Evolutionary conservation across 2,329 filamentous ascomycete genomes (phyloP), one percentile per base, ranked within the genome.

Genomic region (Ophiocordyceps australis): DNA sequence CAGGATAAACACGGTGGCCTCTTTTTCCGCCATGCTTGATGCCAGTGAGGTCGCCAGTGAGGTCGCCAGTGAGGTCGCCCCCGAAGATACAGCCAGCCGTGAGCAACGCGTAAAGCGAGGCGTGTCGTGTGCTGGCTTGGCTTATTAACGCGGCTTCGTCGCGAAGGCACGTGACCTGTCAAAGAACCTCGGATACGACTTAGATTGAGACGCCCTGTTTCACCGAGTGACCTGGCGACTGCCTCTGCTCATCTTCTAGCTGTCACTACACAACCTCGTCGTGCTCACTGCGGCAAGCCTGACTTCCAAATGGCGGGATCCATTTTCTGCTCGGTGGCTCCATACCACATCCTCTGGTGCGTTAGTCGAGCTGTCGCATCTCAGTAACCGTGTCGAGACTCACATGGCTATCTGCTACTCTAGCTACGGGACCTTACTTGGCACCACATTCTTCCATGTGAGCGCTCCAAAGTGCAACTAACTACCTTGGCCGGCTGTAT

Each of bases 1-100:
- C 32, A 98, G 54, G 38, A 98, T 76, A 49, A 89, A 98, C 22
- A 95, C 69, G 1, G 77, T 89, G 7, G 83, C 82, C 56, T 95
- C 82, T 49, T 98, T 98, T 34, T 79, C 74, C 9, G 83, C 77
- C 86, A 95, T 95, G 9, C 28, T 28, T 26, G 14, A 12, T 17
- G 26, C n/a, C n/a, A n/a, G n/a, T n/a, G n/a, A n/a, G n/a, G n/a
- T n/a, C n/a, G n/a, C n/a, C n/a, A n/a, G n/a, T n/a, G n/a, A n/a
- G n/a, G n/a, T n/a, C n/a, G n/a, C n/a, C n/a, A n/a, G n/a, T n/a
- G n/a, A n/a, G n/a, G n/a, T n/a, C n/a, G n/a, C n/a, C n/a, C n/a
- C n/a, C n/a, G n/a, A n/a, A n/a, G n/a, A n/a, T n/a, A n/a, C n/a
- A n/a, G n/a, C n/a, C n/a, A n/a, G n/a, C n/a, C n/a, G n/a, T n/a